Evolutionary conservation across 441 rosid genomes (phyloP).

Genomic region (Adansonia gregorii): DNA sequence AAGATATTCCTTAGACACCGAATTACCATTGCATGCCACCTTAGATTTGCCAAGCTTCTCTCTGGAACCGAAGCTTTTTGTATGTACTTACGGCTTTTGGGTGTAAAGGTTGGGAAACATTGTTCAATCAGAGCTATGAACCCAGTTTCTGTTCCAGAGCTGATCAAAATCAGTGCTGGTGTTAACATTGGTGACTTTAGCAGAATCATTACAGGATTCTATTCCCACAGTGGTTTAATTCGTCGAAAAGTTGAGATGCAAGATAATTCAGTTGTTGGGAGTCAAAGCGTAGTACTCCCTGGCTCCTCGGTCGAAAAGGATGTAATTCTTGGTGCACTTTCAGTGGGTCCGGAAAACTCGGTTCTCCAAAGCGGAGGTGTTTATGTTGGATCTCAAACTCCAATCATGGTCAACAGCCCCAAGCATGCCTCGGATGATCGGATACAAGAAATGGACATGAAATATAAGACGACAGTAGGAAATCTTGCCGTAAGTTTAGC

Average conservation of each 20-base stretch:
- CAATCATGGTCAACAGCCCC: slow-evolving; percentile 67
- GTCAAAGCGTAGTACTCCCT: slow-evolving; percentile 67
- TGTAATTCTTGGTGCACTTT: slow-evolving; percentile 71
- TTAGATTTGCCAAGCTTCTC: slow-evolving; percentile 63
- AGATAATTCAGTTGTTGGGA: slow-evolving; percentile 68
- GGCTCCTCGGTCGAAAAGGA: slow-evolving; percentile 53
- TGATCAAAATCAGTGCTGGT: slow-evolving; percentile 54
- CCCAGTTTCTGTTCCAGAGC: slow-evolving; percentile 56
- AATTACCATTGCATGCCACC: slow-evolving; percentile 63
- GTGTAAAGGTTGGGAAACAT: slow-evolving; percentile 58
- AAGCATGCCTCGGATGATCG: slow-evolving; percentile 67
- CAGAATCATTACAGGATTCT: slow-evolving; percentile 54
- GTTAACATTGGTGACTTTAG: slow-evolving; percentile 79
- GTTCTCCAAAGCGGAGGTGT: slow-evolving; percentile 62
- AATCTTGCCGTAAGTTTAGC: slow-evolving; percentile 66
- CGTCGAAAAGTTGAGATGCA: slow-evolving; percentile 48
- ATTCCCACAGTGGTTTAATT: slow-evolving; percentile 45
- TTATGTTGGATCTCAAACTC: slow-evolving; percentile 61
- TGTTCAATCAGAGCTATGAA: slow-evolving; percentile 77
- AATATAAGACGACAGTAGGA: slow-evolving; percentile 65
- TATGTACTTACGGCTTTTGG: slow-evolving; percentile 56
- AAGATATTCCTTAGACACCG: slow-evolving; percentile 56
- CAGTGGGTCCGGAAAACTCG: slow-evolving; percentile 63
- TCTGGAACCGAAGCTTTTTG: slow-evolving; percentile 78
- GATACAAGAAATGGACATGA: slow-evolving; percentile 74